Base-by-base conservation (phyloP, 2,329 filamentous ascomycete genomes). In the Diaporthe aspalathi region DNA sequence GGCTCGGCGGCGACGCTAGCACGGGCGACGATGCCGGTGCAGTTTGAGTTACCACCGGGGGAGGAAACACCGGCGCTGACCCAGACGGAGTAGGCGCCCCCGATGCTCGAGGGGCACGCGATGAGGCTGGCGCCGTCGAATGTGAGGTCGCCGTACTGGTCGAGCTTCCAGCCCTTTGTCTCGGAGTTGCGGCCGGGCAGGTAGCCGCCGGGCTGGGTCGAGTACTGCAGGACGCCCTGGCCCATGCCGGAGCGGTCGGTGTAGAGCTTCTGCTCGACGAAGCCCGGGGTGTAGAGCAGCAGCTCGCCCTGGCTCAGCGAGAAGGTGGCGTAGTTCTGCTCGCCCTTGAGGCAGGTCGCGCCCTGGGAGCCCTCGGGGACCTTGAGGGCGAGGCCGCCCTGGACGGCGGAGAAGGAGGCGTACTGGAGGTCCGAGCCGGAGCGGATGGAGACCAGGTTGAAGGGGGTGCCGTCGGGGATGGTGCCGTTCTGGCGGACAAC, bases 211-310 rank as follows among this genome's bases (percentile, higher is more conserved):
- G 67, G 67, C 20, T 20, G 14, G 43, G 84, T 87, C 43, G 83
- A 83, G 81, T 88, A 91, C 52, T 84, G 83, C 52, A 90, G 76
- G 27, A 81, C 79, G 65, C 89, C 89, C 74, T 87, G 85, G 74
- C 87, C 85, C 87, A 89, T 89, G 76, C 87, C 88, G 56, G 86
- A 88, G 54, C 85, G 84, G 78, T 91, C 88, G 50, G 85, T 84
- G 73, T 76, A 90, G 65, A 87, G 71, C 75, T 85, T 79, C 81
- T 90, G 89, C 3, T 80, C 79, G 43, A 74, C 80, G 5, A 79
- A 81, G 27, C 80, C 79, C 32, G 76, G 74, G 43, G 82, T 83
- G 79, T 85, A 89, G 40, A 91, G 76, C 77, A 78, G 84, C 35
- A 89, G 82, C 54, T 81, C 81, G 57, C 80, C 81, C 56, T 86